Conservation (phyloP, 2,329 filamentous ascomycete genomes). For the Cercospora janseana region DNA sequence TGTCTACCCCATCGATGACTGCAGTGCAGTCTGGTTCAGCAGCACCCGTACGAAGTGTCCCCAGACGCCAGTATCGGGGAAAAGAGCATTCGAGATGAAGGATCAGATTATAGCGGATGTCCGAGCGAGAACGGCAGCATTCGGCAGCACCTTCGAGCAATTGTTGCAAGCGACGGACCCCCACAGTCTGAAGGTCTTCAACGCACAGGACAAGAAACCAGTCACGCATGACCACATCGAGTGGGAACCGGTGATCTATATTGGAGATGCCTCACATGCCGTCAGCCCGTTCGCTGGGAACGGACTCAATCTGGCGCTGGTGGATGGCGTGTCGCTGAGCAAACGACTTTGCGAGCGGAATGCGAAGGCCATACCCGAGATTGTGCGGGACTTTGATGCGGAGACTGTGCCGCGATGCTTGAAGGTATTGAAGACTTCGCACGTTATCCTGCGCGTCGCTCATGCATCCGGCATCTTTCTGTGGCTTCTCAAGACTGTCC, state of each 20-base stretch:
- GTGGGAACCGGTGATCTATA: slow-evolving; percentile 41
- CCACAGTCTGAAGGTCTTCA: slow-evolving; percentile 42
- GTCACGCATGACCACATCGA: slow-evolving; percentile 40
- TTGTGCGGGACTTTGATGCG: slow-evolving; percentile 6
- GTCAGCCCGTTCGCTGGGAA: slow-evolving; percentile 52
- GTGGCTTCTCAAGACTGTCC: too few species aligned
- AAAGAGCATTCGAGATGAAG: not conserved
- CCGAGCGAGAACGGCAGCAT: not conserved
- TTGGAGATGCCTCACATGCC: slow-evolving; percentile 54
- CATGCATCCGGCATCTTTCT: not conserved
- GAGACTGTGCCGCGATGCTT: slow-evolving; percentile 7
- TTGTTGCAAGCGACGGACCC: slow-evolving; percentile 45
- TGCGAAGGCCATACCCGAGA: not conserved
- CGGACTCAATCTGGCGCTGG: slow-evolving; percentile 51
- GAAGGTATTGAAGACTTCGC: slow-evolving; percentile 5
- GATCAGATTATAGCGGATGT: slow-evolving; percentile 4
- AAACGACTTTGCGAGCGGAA: slow-evolving; percentile 34
- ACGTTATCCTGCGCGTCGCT: not conserved
- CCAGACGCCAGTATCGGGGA: not conserved
- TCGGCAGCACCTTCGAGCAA: slow-evolving; percentile 37
- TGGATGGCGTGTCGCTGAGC: slow-evolving; percentile 50
- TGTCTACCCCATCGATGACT: slow-evolving; percentile 46
- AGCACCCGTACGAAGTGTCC: not conserved
- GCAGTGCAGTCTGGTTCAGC: slow-evolving; percentile 46
- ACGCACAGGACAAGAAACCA: slow-evolving; percentile 47